Evolutionary conservation across 306 rosid species (phyloP).

Genomic region (Macrotyloma uniflorum): DNA sequence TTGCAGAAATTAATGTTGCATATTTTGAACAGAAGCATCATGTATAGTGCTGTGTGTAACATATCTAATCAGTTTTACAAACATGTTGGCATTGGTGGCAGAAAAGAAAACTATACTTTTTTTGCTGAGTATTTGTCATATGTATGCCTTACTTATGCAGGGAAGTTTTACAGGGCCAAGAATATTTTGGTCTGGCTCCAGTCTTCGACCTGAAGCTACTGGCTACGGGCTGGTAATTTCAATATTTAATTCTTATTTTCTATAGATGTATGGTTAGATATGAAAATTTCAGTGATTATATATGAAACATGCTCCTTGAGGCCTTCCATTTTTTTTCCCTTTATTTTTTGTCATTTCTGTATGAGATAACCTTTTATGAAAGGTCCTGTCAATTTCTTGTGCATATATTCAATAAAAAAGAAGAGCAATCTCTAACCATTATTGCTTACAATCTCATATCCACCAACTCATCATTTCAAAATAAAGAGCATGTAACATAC

Average conservation of each 20-base stretch:
- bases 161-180: conserved; percentile 99
- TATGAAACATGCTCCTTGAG: background rate
- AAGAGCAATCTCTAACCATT: background rate
- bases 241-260: conserved; percentile 38
- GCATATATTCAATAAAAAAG: background rate
- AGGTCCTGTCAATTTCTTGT: conserved; percentile 2
- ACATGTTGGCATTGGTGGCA: background rate
- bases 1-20: conserved; percentile 20
- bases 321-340: background rate
- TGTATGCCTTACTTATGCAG: conserved; percentile 76
- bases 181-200: conserved; percentile 99
- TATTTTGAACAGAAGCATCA: background rate
- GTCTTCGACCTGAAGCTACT: conserved; percentile 99
- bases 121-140: conserved; percentile 44
- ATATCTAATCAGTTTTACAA: conserved; percentile 20
- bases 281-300: conserved; percentile 24
- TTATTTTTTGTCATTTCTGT: background rate
- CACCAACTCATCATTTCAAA: conserved; percentile 24
- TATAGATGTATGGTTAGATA: conserved; percentile 24
- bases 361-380: conserved; percentile 18
- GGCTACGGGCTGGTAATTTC: conserved; percentile 96
- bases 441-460: conserved; percentile 17
- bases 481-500: conserved; percentile 18
- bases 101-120: conserved; percentile 25
- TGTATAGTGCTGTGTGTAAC: background rate